Percentiles rank a stretch among this genome's conserved stretches.
These are phyloP conservation scores for Chytriomyces sp. DNA, from an alignment of 192 early-diverging fungal species.

Conservation along the genomic window DNA sequence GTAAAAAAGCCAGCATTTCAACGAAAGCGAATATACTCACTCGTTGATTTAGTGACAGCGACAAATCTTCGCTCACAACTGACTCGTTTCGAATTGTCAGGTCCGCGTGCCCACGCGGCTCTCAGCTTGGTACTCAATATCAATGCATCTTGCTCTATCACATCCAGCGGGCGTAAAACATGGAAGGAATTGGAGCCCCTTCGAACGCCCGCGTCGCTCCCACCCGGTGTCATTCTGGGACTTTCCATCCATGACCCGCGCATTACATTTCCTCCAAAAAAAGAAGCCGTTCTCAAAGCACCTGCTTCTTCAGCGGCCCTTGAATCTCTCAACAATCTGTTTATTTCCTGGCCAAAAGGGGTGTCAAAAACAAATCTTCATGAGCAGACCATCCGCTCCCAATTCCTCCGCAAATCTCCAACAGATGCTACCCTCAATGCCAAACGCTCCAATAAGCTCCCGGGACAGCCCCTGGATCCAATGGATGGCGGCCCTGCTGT, in stretches of 20 bases:
- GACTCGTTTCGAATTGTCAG: slow-evolving; percentile 85
- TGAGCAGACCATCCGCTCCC: neutral
- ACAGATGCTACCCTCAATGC: slow-evolving; percentile 30
- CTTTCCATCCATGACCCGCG: slow-evolving; percentile 86
- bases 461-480: slow-evolving; percentile 44
- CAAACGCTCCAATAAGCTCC: slow-evolving; percentile 3
- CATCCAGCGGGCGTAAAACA: slow-evolving; percentile 7
- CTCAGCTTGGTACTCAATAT: slow-evolving; percentile 65
- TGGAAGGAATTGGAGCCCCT: slow-evolving; percentile 43
- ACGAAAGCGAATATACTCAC: too few species aligned
- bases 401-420: slow-evolving; percentile 5
- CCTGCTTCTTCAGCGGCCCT: neutral
- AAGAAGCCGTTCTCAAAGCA: slow-evolving; percentile 23
- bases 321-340: neutral
- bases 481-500: slow-evolving; percentile 75
- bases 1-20: neutral
- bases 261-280: slow-evolving; percentile 57
- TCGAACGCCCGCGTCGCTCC: slow-evolving; percentile 70
- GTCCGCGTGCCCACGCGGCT: slow-evolving; percentile 78
- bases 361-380: slow-evolving; percentile 32
- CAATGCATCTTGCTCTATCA: slow-evolving; percentile 1
- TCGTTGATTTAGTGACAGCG: slow-evolving; percentile 3
- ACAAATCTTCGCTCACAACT: slow-evolving; percentile 41
- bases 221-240: slow-evolving; percentile 78
- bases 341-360: slow-evolving; percentile 30